Conservation (phyloP, 2,329 filamentous ascomycete species). For the Pseudopithomyces chartarum region DNA sequence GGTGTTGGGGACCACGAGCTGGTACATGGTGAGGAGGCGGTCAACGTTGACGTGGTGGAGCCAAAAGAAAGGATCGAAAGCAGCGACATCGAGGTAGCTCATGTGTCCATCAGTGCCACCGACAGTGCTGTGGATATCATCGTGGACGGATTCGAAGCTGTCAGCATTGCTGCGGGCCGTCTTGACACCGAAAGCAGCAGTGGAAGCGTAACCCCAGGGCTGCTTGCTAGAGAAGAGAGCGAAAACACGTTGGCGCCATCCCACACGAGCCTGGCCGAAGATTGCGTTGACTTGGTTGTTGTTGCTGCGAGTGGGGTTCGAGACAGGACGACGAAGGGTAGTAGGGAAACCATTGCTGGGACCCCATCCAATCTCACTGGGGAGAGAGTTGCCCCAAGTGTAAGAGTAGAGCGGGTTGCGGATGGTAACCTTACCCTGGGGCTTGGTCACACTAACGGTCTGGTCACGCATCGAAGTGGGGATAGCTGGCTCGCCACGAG, state of each 20-base stretch:
- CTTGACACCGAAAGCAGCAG: constrained; percentile 37
- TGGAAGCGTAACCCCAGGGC: constrained; percentile 35
- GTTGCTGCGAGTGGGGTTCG: constrained; percentile 42
- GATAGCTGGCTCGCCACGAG: constrained; percentile 31
- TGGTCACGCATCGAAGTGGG: constrained; percentile 47
- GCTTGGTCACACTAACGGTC: constrained; percentile 50
- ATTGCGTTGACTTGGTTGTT: constrained; percentile 42
- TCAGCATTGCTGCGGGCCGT: constrained; percentile 35
- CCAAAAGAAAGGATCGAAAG: constrained; percentile 72
- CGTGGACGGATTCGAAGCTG: constrained; percentile 45
- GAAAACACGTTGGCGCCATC: constrained; percentile 43
- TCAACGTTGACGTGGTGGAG: constrained; percentile 47
- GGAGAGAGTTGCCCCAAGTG: constrained; percentile 56
- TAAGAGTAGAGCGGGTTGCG: constrained; percentile 55
- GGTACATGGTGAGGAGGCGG: constrained; percentile 73
- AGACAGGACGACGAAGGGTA: constrained; percentile 40
- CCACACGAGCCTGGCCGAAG: constrained; percentile 33
- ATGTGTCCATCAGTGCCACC: constrained; percentile 66
- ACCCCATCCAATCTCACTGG: constrained; percentile 53
- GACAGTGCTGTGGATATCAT: constrained; percentile 39
- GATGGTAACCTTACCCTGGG: constrained; percentile 45
- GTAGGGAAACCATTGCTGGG: constrained; percentile 37
- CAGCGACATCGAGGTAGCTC: constrained; percentile 73
- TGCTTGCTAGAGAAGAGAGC: constrained; percentile 41
- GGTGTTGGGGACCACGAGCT: constrained; percentile 70